Evolutionary conservation across 331 rosid genomes (phyloP), one percentile per base, ranked within the genome.

Genomic region (Stylosanthes scabra): DNA sequence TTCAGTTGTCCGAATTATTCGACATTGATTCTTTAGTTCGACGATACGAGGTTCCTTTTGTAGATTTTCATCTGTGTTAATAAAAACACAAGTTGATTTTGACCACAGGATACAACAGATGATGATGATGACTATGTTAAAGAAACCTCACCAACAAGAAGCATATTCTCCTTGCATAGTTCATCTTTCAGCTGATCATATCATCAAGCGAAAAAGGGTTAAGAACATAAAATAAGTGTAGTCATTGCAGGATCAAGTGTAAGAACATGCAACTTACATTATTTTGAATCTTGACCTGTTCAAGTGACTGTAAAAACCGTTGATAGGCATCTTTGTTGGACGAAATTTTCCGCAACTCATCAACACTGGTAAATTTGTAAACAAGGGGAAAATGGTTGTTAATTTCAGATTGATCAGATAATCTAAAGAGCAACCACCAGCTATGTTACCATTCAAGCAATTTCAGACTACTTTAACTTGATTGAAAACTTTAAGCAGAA

Each of bases 21-120:
- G 83, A 81, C 91, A 90, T 98, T 95, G 98, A 82, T 88, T 90
- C 69, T 95, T 86, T 28, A 92, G 93, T 82, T 90, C 99, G 88
- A 88, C 82, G 61, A 92, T 87, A 15, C 84, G 88, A 2, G 93
- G 97, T 78, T 95, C 92, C 78, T 92, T 92, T 68, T 87, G 97
- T 82, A 92, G 72, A 87, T 88, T 95, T 75, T 88, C 91, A 71
- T 92, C 99, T 95, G 78, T 41, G 83, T 31, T 27, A 37, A 39
- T 15, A 37, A 39, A 80, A 63, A 58, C 59, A 70, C 15, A 42
- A 39, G 58, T n/a, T 51, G 58, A 49, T 29, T 66, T 62, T 20
- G 11, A 71, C 39, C 63, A 71, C 80, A 34, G 3, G 3, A 34
- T 34, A 34, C 39, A 34, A 34, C 39, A 34, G 6, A 34, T 34